Percentiles rank a stretch among this genome's conserved stretches.
phyloP scores from a whole-genome alignment of 1,284 basidiomycete genomes.

The Ganoderma resinaceum region DNA sequence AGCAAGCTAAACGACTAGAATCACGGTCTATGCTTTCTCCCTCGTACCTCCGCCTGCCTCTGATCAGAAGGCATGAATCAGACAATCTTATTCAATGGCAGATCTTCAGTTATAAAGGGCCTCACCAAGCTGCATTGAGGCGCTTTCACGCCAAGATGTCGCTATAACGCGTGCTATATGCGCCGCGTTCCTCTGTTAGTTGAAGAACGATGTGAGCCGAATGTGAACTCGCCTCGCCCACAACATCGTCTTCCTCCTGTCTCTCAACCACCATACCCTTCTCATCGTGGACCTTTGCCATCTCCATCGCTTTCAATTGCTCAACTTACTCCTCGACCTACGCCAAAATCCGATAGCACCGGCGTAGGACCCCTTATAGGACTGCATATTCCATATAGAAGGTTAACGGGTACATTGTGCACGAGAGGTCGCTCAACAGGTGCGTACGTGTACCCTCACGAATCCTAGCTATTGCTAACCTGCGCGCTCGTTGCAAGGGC shows the following conservation, averaged over 20 bases:
- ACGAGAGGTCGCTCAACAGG: neutral
- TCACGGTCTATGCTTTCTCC: neutral
- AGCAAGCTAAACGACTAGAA: too few relatives aligned
- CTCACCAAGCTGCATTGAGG: neutral
- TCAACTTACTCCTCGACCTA: neutral
- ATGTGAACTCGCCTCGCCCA: neutral
- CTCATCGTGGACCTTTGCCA: neutral
- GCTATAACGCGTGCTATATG: slow-evolving; percentile 5
- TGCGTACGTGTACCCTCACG: neutral
- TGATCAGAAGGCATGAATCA: neutral
- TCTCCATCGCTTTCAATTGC: neutral
- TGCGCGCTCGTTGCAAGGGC: neutral
- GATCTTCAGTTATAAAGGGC: neutral
- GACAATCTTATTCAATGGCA: neutral
- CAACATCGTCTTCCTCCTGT: neutral
- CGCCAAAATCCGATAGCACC: neutral
- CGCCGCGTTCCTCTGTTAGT: neutral
- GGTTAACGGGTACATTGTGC: neutral
- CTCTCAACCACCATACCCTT: neutral
- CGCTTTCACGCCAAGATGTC: neutral
- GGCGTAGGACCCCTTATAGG: neutral
- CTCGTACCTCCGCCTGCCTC: neutral
- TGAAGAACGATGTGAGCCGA: neutral
- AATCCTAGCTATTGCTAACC: neutral
- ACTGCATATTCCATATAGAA: neutral